These are phyloP conservation scores for Aspergillus sp. DNA, from an alignment of 2,329 filamentous ascomycete genomes.

Conservation along the genomic window DNA sequence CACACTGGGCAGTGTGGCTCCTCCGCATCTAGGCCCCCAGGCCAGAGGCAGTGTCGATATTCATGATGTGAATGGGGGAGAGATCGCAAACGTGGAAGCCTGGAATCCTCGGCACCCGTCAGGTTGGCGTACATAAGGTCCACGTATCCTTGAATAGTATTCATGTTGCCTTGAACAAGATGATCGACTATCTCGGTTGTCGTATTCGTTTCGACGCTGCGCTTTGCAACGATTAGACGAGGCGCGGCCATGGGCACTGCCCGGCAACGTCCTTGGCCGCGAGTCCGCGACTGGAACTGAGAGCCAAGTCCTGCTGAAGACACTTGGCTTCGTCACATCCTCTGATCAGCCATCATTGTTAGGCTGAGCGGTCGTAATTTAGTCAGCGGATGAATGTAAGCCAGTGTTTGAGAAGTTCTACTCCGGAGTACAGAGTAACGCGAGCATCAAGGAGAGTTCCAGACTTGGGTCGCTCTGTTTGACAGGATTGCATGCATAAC, in stretches of 20 bases:
- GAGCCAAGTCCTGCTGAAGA: background rate
- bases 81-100: background rate
- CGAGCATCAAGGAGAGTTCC: background rate
- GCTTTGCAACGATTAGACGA: background rate
- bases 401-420: no score
- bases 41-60: background rate
- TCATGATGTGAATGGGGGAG: background rate
- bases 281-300: background rate
- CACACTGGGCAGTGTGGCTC: constrained; percentile 4
- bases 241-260: background rate
- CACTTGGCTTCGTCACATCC: background rate
- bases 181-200: background rate
- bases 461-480: background rate
- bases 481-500: background rate
- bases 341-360: background rate
- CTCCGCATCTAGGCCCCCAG: background rate
- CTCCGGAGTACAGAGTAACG: no score
- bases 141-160: background rate
- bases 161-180: background rate
- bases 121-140: background rate
- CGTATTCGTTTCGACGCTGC: background rate
- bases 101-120: background rate
- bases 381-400: background rate
- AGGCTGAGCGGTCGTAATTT: background rate
- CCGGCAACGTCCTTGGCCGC: background rate